Evolutionary conservation across 2,329 filamentous ascomycete genomes (phyloP).

Genomic region (Diaporthe amygdali): DNA sequence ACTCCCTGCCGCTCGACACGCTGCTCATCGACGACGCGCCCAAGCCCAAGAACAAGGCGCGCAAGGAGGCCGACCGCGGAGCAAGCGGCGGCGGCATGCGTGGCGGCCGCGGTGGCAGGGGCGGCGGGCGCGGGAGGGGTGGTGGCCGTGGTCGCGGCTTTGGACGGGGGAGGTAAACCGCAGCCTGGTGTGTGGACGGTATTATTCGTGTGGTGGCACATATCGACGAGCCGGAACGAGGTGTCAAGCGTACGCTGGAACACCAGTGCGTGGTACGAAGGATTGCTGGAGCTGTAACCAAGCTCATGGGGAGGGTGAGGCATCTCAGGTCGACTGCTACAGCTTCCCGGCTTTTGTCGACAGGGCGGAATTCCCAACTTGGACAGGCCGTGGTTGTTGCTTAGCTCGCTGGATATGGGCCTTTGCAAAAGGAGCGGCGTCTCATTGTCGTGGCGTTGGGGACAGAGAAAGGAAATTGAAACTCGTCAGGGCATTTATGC

Average conservation of each 20-base stretch:
- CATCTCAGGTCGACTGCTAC: neutral
- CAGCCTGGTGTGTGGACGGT: neutral
- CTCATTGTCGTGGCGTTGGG: conserved; percentile 22
- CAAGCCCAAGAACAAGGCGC: conserved; percentile 99
- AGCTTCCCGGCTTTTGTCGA: neutral
- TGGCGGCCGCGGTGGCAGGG: conserved; percentile 17
- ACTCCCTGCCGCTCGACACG: conserved; percentile 93
- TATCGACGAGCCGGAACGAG: neutral
- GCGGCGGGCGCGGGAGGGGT: conserved; percentile 11
- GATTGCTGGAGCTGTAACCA: neutral
- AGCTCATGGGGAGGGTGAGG: neutral
- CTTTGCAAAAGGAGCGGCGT: neutral
- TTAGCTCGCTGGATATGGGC: conserved; percentile 4
- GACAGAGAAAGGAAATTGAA: conserved; percentile 10
- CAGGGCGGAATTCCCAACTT: neutral
- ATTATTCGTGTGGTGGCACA: neutral
- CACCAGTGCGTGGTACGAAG: neutral
- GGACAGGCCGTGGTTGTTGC: neutral
- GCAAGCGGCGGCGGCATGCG: conserved; percentile 54
- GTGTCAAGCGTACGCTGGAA: neutral
- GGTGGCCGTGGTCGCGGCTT: conserved; percentile 18
- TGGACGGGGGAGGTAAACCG: conserved; percentile 1
- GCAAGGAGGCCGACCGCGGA: conserved; percentile 79
- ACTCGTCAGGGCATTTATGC: neutral
- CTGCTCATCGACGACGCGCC: conserved; percentile 94